Evolutionary conservation across 2,329 filamentous ascomycete genomes (phyloP).

Genomic region (Ophiosphaerella herpotricha): DNA sequence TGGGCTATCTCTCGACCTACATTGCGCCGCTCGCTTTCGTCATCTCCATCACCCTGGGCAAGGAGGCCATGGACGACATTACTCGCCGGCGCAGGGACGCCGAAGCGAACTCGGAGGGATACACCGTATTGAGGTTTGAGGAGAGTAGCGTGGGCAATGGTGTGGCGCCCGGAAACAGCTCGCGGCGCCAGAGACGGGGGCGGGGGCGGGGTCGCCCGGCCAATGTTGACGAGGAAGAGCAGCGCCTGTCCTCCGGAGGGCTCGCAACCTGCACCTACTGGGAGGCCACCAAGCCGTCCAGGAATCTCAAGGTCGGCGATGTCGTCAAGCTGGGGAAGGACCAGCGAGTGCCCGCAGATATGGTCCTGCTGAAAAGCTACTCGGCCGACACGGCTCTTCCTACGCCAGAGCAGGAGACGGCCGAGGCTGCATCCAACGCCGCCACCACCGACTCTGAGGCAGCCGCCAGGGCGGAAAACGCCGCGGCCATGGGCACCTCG

Average conservation of each 20-base stretch:
- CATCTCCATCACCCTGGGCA: conserved; percentile 86
- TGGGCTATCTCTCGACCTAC: conserved; percentile 94
- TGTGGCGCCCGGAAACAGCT: conserved; percentile 35
- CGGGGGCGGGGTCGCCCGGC: conserved; percentile 54
- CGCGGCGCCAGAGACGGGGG: conserved; percentile 39
- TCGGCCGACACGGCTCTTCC: conserved; percentile 41
- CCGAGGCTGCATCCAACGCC: conserved; percentile 16
- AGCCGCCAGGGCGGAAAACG: conserved; percentile 17
- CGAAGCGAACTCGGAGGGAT: conserved; percentile 92
- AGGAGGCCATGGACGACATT: conserved; percentile 95
- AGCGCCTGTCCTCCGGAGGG: conserved; percentile 45
- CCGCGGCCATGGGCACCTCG: conserved; percentile 46
- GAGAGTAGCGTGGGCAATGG: conserved; percentile 53
- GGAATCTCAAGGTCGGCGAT: conserved; percentile 90
- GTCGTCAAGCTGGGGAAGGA: conserved; percentile 92
- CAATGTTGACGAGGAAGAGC: conserved; percentile 73
- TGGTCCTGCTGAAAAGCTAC: conserved; percentile 86
- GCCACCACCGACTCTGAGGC: conserved; percentile 25
- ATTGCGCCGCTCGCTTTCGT: conserved; percentile 92
- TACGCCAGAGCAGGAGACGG: conserved; percentile 2
- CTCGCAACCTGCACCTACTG: conserved; percentile 56
- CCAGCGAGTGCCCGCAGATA: conserved; percentile 90
- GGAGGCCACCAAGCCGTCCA: conserved; percentile 79
- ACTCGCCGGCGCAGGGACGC: conserved; percentile 82
- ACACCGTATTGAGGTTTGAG: conserved; percentile 75